Evolutionary conservation across 495 filamentous ascomycete species (phyloP).

Genomic region (Penicillium goetzii): DNA sequence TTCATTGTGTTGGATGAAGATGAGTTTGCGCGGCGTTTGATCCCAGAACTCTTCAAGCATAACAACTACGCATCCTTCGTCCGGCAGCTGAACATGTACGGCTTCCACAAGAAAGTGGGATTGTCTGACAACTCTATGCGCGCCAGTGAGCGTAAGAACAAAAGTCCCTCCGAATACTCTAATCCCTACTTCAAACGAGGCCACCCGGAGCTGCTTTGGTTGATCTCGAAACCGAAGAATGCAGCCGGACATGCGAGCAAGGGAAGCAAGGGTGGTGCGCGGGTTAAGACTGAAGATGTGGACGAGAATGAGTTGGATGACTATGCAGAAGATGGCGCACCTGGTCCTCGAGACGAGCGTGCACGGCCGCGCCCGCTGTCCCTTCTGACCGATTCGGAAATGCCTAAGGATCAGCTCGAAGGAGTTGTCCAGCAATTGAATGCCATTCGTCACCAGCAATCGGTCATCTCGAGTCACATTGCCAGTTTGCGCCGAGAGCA

Average conservation of each 20-base stretch:
- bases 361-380: constrained; percentile 46
- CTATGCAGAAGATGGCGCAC: constrained; percentile 54
- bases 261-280: constrained; percentile 48
- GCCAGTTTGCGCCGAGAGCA: constrained; percentile 79
- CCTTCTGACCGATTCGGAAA: constrained; percentile 43
- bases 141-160: constrained; percentile 93
- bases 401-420: constrained; percentile 79
- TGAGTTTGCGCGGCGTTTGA: constrained; percentile 96
- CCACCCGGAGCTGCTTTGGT: constrained; percentile 90
- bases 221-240: constrained; percentile 96
- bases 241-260: constrained; percentile 53
- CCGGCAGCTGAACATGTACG: constrained; percentile 98
- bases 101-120: constrained; percentile 98
- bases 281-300: constrained; percentile 71
- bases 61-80: constrained; percentile 99
- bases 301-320: constrained; percentile 74
- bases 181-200: constrained; percentile 96
- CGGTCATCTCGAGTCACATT: constrained; percentile 79
- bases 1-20: constrained; percentile 98
- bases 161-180: constrained; percentile 96
- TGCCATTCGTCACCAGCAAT: constrained; percentile 80
- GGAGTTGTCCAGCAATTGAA: constrained; percentile 79
- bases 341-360: constrained; percentile 41
- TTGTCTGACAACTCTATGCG: constrained; percentile 97
- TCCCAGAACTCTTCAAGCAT: constrained; percentile 98